A percentile compares a stretch with the other conserved stretches of the same genome.
These are phyloP conservation scores for Ophiosphaerella narmari DNA, from an alignment of 2,329 filamentous ascomycete genomes.

Conservation along the genomic window DNA sequence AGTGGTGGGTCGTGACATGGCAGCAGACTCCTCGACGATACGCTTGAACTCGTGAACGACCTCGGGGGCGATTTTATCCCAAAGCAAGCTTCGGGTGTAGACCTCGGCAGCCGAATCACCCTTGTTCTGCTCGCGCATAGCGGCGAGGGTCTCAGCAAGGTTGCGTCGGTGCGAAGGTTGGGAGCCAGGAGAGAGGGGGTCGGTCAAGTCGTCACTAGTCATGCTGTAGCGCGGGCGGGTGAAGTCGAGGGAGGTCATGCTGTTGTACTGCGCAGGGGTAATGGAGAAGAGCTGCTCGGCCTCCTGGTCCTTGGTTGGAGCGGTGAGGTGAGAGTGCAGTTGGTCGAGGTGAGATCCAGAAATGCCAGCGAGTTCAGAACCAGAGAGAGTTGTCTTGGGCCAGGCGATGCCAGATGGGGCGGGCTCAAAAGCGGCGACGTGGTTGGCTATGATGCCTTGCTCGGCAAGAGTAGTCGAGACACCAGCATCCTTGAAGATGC, in stretches of 20 bases:
- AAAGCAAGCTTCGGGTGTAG: conserved; percentile 88
- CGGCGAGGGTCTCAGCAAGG: conserved; percentile 78
- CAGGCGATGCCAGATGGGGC: conserved; percentile 43
- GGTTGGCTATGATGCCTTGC: conserved; percentile 58
- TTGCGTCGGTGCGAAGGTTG: conserved; percentile 68
- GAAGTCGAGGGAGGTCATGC: conserved; percentile 77
- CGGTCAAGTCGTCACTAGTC: conserved; percentile 52
- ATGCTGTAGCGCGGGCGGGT: conserved; percentile 56
- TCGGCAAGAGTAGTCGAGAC: conserved; percentile 52
- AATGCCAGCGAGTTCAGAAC: conserved; percentile 42
- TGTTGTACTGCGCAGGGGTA: conserved; percentile 85
- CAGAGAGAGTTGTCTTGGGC: conserved; percentile 45
- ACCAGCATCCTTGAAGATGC: conserved; percentile 80
- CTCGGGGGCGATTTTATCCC: conserved; percentile 90
- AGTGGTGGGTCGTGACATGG: conserved; percentile 41
- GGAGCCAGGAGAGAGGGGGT: conserved; percentile 44
- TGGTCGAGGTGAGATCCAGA: conserved; percentile 45
- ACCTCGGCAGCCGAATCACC: conserved; percentile 78
- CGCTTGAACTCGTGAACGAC: conserved; percentile 91
- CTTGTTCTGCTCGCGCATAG: conserved; percentile 74
- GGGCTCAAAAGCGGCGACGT: conserved; percentile 47
- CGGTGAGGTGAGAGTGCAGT: conserved; percentile 52
- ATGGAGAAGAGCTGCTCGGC: conserved; percentile 87
- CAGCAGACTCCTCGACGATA: conserved; percentile 77
- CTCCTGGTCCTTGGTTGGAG: conserved; percentile 79